These are phyloP conservation scores for Pleurotus cornucopiae DNA, from an alignment of 768 basidiomycete species.

Conservation along the genomic window DNA sequence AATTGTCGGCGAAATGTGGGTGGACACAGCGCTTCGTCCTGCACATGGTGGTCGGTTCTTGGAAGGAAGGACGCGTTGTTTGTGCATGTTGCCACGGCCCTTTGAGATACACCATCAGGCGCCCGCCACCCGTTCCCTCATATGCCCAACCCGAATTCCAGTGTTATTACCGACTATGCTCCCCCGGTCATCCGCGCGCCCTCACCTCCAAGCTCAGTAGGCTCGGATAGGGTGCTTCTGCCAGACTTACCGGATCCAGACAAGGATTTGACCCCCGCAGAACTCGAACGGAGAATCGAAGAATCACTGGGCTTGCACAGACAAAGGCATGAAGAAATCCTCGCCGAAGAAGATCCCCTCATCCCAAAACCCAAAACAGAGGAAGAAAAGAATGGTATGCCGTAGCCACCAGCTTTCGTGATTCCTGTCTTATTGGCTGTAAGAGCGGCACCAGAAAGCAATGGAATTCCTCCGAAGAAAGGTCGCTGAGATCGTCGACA, in stretches of 20 bases:
- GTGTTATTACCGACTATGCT: slow-evolving; percentile 35
- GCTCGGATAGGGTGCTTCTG: slow-evolving; percentile 31
- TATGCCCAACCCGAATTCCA: not conserved
- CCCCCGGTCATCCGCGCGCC: slow-evolving; percentile 43
- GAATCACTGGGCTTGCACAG: slow-evolving; percentile 32
- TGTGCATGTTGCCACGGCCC: not conserved
- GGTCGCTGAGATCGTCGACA: slow-evolving; percentile 39
- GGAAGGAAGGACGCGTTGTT: not conserved
- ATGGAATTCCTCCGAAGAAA: slow-evolving; percentile 29
- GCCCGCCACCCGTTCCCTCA: not conserved
- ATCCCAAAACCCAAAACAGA: slow-evolving; percentile 23
- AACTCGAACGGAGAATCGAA: slow-evolving; percentile 40
- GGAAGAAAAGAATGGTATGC: slow-evolving; percentile 32
- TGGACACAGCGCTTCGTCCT: not conserved
- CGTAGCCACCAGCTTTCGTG: not conserved
- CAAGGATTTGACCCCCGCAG: slow-evolving; percentile 26
- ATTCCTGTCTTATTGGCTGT: not conserved
- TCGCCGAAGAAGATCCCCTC: slow-evolving; percentile 35
- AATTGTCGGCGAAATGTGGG: too few species aligned
- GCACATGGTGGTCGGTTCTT: too few species aligned
- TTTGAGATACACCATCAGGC: too few species aligned
- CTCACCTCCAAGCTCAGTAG: slow-evolving; percentile 50
- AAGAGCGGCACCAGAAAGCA: slow-evolving; percentile 31
- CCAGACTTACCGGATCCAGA: slow-evolving; percentile 44
- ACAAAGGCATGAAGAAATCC: slow-evolving; percentile 34